Evolutionary conservation across 345 rosid species (phyloP).

Genomic region (Rhodomyrtus tomentosa): DNA sequence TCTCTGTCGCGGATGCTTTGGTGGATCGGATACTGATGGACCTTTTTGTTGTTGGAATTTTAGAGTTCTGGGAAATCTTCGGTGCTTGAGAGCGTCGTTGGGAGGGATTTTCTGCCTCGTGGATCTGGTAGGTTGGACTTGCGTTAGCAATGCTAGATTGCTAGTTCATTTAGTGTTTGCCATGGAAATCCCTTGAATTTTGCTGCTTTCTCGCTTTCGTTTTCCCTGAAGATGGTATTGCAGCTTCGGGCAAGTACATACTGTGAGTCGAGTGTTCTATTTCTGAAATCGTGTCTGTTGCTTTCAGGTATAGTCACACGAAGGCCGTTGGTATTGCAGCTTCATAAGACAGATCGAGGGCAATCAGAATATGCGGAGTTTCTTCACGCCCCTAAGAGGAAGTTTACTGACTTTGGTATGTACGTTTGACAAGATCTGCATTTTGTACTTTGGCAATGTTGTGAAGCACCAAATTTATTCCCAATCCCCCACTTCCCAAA

Average conservation of each 20-base stretch:
- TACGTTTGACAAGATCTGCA: not conserved
- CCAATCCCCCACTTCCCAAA: too few relatives aligned
- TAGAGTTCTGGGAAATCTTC: slow-evolving; percentile 99
- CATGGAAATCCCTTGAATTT: not conserved
- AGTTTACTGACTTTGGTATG: slow-evolving; percentile 71
- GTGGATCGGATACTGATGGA: not conserved
- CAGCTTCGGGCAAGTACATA: not conserved
- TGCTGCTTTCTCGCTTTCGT: not conserved
- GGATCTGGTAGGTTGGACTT: slow-evolving; percentile 73
- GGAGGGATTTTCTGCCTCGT: slow-evolving; percentile 96
- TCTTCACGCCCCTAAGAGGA: slow-evolving; percentile 93
- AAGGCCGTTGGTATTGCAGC: slow-evolving; percentile 95
- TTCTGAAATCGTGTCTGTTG: not conserved
- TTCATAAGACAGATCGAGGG: slow-evolving; percentile 76
- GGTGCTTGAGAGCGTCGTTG: slow-evolving; percentile 91
- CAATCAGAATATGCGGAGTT: slow-evolving; percentile 81
- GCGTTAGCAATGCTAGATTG: not conserved
- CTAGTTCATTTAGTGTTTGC: not conserved
- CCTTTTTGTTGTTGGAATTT: not conserved
- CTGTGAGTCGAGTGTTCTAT: too few relatives aligned
- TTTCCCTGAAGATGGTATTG: not conserved
- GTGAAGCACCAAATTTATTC: not conserved
- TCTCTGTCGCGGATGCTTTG: not conserved
- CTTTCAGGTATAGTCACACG: slow-evolving; percentile 87
- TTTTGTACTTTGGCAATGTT: not conserved